Percentiles rank a stretch among this genome's conserved stretches.
These are phyloP conservation scores for Silene uniflora DNA, from an alignment of 148 eudicot species.

Conservation along the genomic window DNA sequence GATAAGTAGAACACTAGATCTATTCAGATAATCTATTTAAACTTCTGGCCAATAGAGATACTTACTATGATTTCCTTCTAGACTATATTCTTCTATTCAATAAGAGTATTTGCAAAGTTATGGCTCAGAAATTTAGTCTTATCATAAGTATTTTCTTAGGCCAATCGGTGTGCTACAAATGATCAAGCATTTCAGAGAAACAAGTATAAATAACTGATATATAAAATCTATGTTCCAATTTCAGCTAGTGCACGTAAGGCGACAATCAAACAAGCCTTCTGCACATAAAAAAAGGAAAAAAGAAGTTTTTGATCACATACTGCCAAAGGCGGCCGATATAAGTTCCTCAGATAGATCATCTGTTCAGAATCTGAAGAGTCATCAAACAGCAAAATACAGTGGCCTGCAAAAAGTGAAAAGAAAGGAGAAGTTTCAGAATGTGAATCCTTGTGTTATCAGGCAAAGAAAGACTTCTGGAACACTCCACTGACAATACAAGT, in stretches of 20 bases:
- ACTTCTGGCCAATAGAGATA: slow-evolving; percentile 14
- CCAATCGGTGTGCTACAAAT: not conserved
- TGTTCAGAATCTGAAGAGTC: slow-evolving; percentile 28
- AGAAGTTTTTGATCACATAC: slow-evolving; percentile 25
- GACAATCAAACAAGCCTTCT: slow-evolving; percentile 3
- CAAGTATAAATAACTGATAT: not conserved
- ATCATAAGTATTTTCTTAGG: not conserved
- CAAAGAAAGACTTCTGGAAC: slow-evolving; percentile 13
- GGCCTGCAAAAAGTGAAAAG: not conserved
- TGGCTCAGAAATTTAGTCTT: not conserved
- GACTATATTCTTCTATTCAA: not conserved
- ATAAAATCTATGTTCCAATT: slow-evolving; percentile 1
- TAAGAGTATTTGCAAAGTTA: not conserved
- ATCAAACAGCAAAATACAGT: not conserved
- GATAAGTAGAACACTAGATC: not conserved
- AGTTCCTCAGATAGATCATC: slow-evolving; percentile 16
- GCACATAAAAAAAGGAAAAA: slow-evolving; percentile 16
- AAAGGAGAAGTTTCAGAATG: not conserved
- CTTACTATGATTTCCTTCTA: slow-evolving; percentile 17
- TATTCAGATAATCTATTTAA: slow-evolving; percentile 1
- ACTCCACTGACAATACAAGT: slow-evolving; percentile 2
- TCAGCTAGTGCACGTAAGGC: slow-evolving; percentile 13
- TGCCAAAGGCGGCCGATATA: slow-evolving; percentile 28
- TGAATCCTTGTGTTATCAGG: slow-evolving; percentile 23
- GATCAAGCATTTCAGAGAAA: slow-evolving; percentile 1